Base-by-base conservation (phyloP, 352 stramenopile species). In the Pythium chondricola region DNA sequence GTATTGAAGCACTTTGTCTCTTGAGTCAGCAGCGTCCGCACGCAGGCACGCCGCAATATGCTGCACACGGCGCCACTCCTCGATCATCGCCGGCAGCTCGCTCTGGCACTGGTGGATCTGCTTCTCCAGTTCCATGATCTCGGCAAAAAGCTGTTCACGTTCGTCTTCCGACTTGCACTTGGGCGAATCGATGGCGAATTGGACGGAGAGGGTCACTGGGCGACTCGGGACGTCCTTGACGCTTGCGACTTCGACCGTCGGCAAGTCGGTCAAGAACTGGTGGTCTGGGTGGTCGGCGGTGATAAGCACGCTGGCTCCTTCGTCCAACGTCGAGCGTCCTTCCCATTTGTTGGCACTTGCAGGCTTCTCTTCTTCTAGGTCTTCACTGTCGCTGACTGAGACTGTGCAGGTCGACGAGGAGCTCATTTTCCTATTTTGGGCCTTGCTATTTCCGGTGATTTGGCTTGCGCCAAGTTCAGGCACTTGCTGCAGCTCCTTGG, bases 321-420 rank as follows among this genome's bases (percentile, higher is more conserved):
- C n/a, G n/a, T n/a, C n/a, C n/a, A n/a, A n/a, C n/a, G n/a, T n/a
- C n/a, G n/a, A n/a, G n/a, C n/a, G n/a, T n/a, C n/a, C 31, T 9
- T 39, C 30, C 37, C 49, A 56, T 6, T 36, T 35, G 13, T 17
- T 30, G 24, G 27, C 21, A 14, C 14, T 7, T 21, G 37, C 4
- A 5, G 36, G 17, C 43, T 63, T 59, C 16, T 46, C 36, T 43
- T 55, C 48, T 2, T 59, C 48, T 3, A 57, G 31, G 20, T 51
- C 61, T 11, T 70, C 64, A 31, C 60, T 63, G 18, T 63, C 52
- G 30, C 60, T 65, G 31, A 56, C 44, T 65, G 64, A 69, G 56
- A 72, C 35, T 36, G 60, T 67, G 63, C 45, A 27, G 4, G 46
- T 33, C 21, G 61, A 68, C 20, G 57, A 63, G 20, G 45, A 40